Base-by-base conservation (phyloP, 2,329 filamentous ascomycete species). In the Sporothrix mexicana region DNA sequence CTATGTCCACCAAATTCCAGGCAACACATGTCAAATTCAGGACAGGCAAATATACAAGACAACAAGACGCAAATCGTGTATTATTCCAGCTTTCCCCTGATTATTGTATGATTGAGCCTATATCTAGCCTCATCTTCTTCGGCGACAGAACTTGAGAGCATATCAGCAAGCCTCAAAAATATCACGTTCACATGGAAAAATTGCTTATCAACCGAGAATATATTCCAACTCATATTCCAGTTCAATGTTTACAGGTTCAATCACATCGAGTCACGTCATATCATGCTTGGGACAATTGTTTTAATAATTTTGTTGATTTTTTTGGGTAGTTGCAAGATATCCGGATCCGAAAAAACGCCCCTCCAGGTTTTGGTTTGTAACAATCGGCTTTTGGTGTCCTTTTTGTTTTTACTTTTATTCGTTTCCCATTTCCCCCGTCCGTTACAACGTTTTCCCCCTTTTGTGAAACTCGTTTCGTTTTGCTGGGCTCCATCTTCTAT, bases 311-410 rank as follows among this genome's bases (percentile, higher is more conserved):
- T 74, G 74, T 75, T n/a, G 13, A 70, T 76, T 75, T 76, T 78
- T 84, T 73, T 73, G 23, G 45, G 84, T 84, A 86, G 85, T 90
- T 92, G 91, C 90, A 88, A 92, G 91, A 93, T 93, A 93, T 93
- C 91, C 91, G 91, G 91, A 90, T 86, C 87, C 88, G 87, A 88
- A 90, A 93, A 90, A 93, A 93, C 91, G 90, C 91, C 90, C 89
- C 45, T 70, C 51, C 61, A 55, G 30, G 51, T 70, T 62, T 72
- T 74, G 43, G 61, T 62, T 68, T 72, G 30, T 66, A 71, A 66
- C 25, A 61, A 61, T n/a, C 68, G 45, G 69, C 59, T 66, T 66
- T 67, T 72, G 36, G 20, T 25, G 13, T 67, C 61, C 49, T 36
- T 15, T n/a, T 13, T 67, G 69, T 62, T 41, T 71, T 69, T 72